phyloP scores from a whole-genome alignment of 257 asterid genomes.

The Parsonsia alboflavescens region DNA sequence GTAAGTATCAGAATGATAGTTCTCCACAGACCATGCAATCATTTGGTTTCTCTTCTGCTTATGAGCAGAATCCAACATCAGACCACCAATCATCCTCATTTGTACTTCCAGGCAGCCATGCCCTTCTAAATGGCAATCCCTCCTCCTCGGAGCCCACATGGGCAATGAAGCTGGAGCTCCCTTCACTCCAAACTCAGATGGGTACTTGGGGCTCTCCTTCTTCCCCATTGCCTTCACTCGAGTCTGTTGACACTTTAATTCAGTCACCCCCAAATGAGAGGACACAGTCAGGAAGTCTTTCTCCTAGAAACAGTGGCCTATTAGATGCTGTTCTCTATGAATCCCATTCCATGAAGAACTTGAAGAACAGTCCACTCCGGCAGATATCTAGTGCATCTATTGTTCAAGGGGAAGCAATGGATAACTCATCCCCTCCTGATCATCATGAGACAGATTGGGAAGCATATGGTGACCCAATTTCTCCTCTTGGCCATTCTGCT shows the following conservation, averaged over 20 bases:
- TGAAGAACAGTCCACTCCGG: slow-evolving; percentile 25
- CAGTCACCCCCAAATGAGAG: slow-evolving; percentile 50
- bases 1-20: slow-evolving; percentile 34
- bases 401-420: slow-evolving; percentile 29
- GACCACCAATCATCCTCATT: slow-evolving; percentile 25
- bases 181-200: slow-evolving; percentile 84
- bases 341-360: slow-evolving; percentile 39
- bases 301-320: slow-evolving; percentile 60
- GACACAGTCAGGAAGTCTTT: slow-evolving; percentile 32
- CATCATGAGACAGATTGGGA: slow-evolving; percentile 42
- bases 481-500: slow-evolving; percentile 52
- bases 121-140: slow-evolving; percentile 54
- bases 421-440: slow-evolving; percentile 35
- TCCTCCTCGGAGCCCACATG: slow-evolving; percentile 71
- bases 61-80: slow-evolving; percentile 30
- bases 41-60: slow-evolving; percentile 30
- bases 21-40: slow-evolving; percentile 37
- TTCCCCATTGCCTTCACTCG: slow-evolving; percentile 59
- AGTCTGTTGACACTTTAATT: slow-evolving; percentile 51
- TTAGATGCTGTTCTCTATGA: slow-evolving; percentile 56
- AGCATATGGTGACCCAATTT: slow-evolving; percentile 34
- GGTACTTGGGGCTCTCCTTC: slow-evolving; percentile 64
- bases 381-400: slow-evolving; percentile 27
- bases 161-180: slow-evolving; percentile 87
- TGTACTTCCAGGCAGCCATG: slow-evolving; percentile 47